phyloP scores from a whole-genome alignment of 768 basidiomycete genomes.

The Filobasidium floriforme region DNA sequence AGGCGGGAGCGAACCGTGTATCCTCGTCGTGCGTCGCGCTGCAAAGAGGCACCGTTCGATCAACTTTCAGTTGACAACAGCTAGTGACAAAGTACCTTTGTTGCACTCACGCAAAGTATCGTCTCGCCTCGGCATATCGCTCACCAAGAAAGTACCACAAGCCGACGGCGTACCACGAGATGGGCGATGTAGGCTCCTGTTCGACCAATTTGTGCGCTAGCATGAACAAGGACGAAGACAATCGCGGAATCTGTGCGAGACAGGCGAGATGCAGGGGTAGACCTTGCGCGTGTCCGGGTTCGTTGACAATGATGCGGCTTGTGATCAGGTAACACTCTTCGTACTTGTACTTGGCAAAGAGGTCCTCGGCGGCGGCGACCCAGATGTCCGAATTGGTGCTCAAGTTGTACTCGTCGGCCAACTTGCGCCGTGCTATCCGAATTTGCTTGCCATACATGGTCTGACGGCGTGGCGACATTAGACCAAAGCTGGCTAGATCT shows the following conservation, averaged over 20 bases:
- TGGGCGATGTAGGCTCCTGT: conserved; percentile 79
- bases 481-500: neutral
- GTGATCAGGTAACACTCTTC: conserved; percentile 90
- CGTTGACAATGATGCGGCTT: conserved; percentile 72
- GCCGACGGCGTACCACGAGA: conserved; percentile 97
- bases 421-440: conserved; percentile 63
- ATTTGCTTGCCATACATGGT: conserved; percentile 78
- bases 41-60: neutral
- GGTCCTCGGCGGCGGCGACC: conserved; percentile 78
- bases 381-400: conserved; percentile 88
- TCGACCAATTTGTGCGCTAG: conserved; percentile 94
- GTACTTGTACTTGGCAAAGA: conserved; percentile 82
- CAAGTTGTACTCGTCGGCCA: conserved; percentile 74
- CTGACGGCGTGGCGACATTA: conserved; percentile 30
- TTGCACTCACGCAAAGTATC: conserved; percentile 78
- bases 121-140: conserved; percentile 83
- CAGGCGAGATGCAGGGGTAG: conserved; percentile 93
- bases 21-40: conserved; percentile 48
- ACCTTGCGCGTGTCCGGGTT: conserved; percentile 78
- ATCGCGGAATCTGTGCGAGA: conserved; percentile 88
- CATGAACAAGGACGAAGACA: conserved; percentile 89
- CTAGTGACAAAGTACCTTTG: neutral
- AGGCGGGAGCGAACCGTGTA: conserved; percentile 88
- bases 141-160: conserved; percentile 85
- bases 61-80: neutral